Base-by-base conservation (phyloP, 1,284 basidiomycete species). In the Ceratobasidium sp. region DNA sequence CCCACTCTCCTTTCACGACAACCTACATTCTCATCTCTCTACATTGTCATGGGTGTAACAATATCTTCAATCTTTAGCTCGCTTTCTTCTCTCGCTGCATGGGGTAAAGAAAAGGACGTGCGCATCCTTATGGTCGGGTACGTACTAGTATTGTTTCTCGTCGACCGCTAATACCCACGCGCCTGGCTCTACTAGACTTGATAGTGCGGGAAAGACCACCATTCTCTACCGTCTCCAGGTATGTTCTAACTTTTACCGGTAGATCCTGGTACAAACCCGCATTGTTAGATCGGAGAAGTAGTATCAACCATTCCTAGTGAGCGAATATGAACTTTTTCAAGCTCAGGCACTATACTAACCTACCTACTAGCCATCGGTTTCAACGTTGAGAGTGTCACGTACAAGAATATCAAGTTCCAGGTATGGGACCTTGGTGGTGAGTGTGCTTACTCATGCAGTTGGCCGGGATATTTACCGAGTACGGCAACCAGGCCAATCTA, bases 391-490 rank as follows among this genome's bases (percentile, higher is more conserved):
- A 99, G 97, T 11, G 96, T 99, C 8, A 82, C 97, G 89, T 99
- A 98, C 82, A 99, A 99, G 85, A 99, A 98, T 82, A 96, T 99
- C 83, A 98, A 99, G 85, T 98, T 98, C 82, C 96, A 99, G 87
- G 97, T 99, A 15, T 99, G 97, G 97, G 97, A 99, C 85, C 88
- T 99, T 0, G 97, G 97, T 72, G 97, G 88, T 79, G 80, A 83
- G 81, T 82, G 11, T 56, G 57, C 62, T 69, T 71, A 36, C 45
- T 48, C 36, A 50, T 45, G 19, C 36, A 17, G 9, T n/a, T 19
- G 44, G 74, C 62, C 69, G 72, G n/a, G 78, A 77, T 76, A 79
- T 80, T 76, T 81, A 76, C 78, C 77, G 22, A 29, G 44, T 50
- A 27, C 24, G 19, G 17, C 53, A 2, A 4, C 24, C 76, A 84